A percentile compares a stretch with the other conserved stretches of the same genome.
Conservation (phyloP, 768 basidiomycete species). For the Suillus subaureus region DNA sequence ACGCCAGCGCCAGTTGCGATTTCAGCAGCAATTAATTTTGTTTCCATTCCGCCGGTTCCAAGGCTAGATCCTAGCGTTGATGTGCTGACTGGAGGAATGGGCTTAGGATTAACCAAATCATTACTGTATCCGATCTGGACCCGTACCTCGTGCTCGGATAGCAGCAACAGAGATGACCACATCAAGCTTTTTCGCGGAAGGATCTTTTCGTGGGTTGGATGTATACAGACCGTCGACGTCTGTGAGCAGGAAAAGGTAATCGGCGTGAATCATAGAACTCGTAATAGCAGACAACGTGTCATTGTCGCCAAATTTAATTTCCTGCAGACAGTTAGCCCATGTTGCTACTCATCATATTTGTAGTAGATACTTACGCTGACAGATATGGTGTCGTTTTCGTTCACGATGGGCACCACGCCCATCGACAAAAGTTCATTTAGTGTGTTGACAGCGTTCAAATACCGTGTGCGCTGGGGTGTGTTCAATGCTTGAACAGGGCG, state of each 20-base stretch:
- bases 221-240: slow-evolving; percentile 97
- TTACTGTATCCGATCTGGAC: neutral
- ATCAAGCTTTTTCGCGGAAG: slow-evolving; percentile 76
- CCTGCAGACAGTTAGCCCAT: slow-evolving; percentile 47
- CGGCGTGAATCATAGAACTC: slow-evolving; percentile 95
- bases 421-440: slow-evolving; percentile 88
- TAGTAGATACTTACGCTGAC: slow-evolving; percentile 73
- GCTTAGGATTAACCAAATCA: neutral
- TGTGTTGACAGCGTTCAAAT: slow-evolving; percentile 96
- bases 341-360: neutral
- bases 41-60: slow-evolving; percentile 99
- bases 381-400: slow-evolving; percentile 98
- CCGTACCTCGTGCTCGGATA: slow-evolving; percentile 78
- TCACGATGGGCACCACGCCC: slow-evolving; percentile 97
- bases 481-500: slow-evolving; percentile 9
- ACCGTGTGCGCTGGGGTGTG: slow-evolving; percentile 76
- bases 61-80: slow-evolving; percentile 89
- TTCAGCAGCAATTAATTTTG: slow-evolving; percentile 97
- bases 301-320: slow-evolving; percentile 99
- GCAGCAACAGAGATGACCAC: slow-evolving; percentile 81
- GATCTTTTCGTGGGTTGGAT: slow-evolving; percentile 91
- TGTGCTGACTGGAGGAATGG: slow-evolving; percentile 70
- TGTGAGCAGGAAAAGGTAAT: slow-evolving; percentile 94
- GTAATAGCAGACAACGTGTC: slow-evolving; percentile 98
- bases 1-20: slow-evolving; percentile 96